Conservation (phyloP, 1,139 yeast genomes). For the Suhomyces panamericanus region DNA sequence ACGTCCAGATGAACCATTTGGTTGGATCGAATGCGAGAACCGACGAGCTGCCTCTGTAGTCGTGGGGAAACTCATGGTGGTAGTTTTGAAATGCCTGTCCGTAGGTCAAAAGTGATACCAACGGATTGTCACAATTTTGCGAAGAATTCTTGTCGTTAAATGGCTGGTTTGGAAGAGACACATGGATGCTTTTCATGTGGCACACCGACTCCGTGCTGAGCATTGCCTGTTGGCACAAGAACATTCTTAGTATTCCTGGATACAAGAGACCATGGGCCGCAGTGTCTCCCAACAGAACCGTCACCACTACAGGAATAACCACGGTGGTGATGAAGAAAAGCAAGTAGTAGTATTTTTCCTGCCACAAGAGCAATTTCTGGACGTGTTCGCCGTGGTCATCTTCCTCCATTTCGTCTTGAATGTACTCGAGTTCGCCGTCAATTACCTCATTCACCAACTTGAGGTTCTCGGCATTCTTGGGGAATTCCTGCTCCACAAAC, state of each 20-base stretch:
- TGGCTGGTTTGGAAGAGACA: conserved; percentile 52
- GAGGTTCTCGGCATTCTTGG: conserved; percentile 23
- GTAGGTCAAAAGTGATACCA: conserved; percentile 55
- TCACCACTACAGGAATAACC: conserved; percentile 48
- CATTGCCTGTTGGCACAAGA: conserved; percentile 58
- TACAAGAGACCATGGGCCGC: conserved; percentile 57
- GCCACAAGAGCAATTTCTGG: conserved; percentile 51
- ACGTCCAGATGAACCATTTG: conserved; percentile 53
- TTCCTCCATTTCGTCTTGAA: conserved; percentile 12
- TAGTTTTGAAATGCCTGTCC: conserved; percentile 69
- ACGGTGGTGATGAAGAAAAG: conserved; percentile 49
- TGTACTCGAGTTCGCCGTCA: conserved; percentile 19
- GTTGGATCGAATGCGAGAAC: conserved; percentile 64
- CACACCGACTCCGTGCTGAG: conserved; percentile 61
- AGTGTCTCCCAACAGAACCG: conserved; percentile 43
- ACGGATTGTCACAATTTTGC: conserved; percentile 48
- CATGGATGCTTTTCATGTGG: conserved; percentile 48
- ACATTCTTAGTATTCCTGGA: conserved; percentile 61
- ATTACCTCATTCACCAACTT: conserved; percentile 25
- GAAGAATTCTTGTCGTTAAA: conserved; percentile 63
- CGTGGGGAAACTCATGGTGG: conserved; percentile 76
- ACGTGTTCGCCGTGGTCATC: conserved; percentile 20
- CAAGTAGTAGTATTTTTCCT: conserved; percentile 46
- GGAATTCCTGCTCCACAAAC: conserved; percentile 45
- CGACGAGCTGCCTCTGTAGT: conserved; percentile 53